Conservation (phyloP, 2,329 filamentous ascomycete species). For the Fusarium subglutinans region DNA sequence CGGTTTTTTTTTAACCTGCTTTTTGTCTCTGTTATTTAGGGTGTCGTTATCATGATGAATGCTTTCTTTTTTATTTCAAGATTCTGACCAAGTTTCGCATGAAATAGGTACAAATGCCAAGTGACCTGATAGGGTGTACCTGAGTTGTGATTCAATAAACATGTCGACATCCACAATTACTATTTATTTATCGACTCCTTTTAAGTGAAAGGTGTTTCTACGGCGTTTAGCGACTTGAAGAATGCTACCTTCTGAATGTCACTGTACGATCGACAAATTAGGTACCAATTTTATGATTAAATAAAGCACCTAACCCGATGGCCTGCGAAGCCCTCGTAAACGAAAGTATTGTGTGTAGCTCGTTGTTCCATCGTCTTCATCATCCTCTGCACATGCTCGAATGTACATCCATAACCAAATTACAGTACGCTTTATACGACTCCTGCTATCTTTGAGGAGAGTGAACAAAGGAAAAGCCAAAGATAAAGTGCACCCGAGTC, state of each 20-base stretch:
- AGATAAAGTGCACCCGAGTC: slow-evolving; percentile 21
- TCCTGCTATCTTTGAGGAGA: slow-evolving; percentile 9
- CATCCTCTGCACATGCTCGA: slow-evolving; percentile 10
- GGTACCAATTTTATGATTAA: slow-evolving; percentile 25
- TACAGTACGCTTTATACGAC: slow-evolving; percentile 24
- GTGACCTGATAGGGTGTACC: background rate
- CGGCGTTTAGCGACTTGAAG: too few species aligned
- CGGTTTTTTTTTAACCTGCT: slow-evolving; percentile 46
- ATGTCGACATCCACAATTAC: background rate
- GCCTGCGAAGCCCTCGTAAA: slow-evolving; percentile 24
- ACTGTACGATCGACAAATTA: background rate
- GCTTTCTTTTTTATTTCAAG: slow-evolving; percentile 36
- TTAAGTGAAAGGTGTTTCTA: background rate
- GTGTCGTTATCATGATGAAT: slow-evolving; percentile 49
- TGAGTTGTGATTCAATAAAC: background rate
- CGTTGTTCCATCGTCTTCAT: slow-evolving; percentile 19
- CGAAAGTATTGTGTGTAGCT: slow-evolving; percentile 32
- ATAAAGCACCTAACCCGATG: slow-evolving; percentile 12
- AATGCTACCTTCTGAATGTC: background rate
- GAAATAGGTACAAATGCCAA: background rate
- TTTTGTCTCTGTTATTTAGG: slow-evolving; percentile 50
- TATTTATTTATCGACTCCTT: background rate
- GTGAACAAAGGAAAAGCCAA: slow-evolving; percentile 20
- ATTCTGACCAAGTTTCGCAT: background rate
- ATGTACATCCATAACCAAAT: slow-evolving; percentile 19